Conservation (phyloP, 306 rosid genomes). For the Canavalia ensiformis region DNA sequence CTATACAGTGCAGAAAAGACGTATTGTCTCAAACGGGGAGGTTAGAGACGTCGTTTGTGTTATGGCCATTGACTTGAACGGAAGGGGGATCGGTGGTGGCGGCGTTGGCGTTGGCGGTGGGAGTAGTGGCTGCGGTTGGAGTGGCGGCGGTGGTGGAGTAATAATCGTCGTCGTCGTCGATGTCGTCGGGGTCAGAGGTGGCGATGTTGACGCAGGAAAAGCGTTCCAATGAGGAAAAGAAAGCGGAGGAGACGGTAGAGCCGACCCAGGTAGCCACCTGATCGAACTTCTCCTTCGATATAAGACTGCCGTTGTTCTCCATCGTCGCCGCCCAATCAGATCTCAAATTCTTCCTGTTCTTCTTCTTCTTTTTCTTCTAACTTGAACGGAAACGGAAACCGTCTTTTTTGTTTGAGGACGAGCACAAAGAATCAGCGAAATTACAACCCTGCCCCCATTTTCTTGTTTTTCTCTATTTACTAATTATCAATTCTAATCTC, state of each 20-base stretch:
- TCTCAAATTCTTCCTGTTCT: background rate
- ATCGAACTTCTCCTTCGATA: slow-evolving; percentile 69
- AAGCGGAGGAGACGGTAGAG: slow-evolving; percentile 78
- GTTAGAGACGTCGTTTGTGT: slow-evolving; percentile 52
- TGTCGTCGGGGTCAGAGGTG: slow-evolving; percentile 67
- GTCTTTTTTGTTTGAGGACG: background rate
- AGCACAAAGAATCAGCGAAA: background rate
- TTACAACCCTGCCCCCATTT: slow-evolving; percentile 34
- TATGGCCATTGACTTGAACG: slow-evolving; percentile 34
- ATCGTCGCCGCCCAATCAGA: slow-evolving; percentile 47
- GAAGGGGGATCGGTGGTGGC: background rate
- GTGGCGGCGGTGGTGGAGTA: slow-evolving; percentile 40
- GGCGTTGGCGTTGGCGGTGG: slow-evolving; percentile 44
- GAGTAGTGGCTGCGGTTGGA: slow-evolving; percentile 14
- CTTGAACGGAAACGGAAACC: background rate
- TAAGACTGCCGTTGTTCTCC: slow-evolving; percentile 58
- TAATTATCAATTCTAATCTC: background rate
- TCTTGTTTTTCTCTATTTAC: background rate
- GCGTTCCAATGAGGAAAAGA: slow-evolving; percentile 86
- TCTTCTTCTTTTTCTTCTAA: background rate
- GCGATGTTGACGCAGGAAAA: slow-evolving; percentile 85
- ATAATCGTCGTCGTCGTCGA: slow-evolving; percentile 54
- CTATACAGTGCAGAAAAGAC: slow-evolving; percentile 46
- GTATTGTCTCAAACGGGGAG: slow-evolving; percentile 62
- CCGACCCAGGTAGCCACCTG: slow-evolving; percentile 73